These are phyloP conservation scores for Sungouiella thailandica DNA, from an alignment of 805 yeast species.

Conservation along the genomic window DNA sequence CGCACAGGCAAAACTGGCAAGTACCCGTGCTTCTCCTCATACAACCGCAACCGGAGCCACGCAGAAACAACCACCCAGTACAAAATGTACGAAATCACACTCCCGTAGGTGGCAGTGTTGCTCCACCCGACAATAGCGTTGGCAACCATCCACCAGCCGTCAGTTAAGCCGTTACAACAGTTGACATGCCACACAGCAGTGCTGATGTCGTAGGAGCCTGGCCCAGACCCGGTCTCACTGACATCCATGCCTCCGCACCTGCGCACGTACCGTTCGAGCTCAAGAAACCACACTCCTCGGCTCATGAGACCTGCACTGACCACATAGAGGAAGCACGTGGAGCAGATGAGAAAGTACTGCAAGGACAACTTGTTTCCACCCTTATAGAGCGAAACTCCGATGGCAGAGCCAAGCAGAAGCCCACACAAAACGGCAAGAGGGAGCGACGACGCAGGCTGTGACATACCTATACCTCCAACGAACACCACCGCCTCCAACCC, in stretches of 20 bases:
- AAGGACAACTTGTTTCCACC: conserved; percentile 40
- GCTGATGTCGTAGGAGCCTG: conserved; percentile 40
- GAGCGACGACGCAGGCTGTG: conserved; percentile 12
- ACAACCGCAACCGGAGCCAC: conserved; percentile 26
- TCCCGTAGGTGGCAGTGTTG: conserved; percentile 42
- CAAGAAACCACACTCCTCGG: conserved; percentile 42
- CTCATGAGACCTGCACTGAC: conserved; percentile 43
- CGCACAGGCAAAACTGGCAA: conserved; percentile 49
- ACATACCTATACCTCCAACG: conserved; percentile 23
- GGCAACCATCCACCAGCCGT: conserved; percentile 45
- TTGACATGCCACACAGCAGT: conserved; percentile 43
- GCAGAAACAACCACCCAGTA: conserved; percentile 34
- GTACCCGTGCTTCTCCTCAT: conserved; percentile 35
- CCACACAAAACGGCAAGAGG: conserved; percentile 26
- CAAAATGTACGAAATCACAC: conserved; percentile 31
- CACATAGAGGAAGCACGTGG: conserved; percentile 38
- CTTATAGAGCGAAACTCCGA: conserved; percentile 33
- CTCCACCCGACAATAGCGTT: conserved; percentile 45
- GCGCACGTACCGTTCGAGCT: conserved; percentile 34
- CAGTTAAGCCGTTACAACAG: conserved; percentile 41
- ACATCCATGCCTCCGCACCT: conserved; percentile 39
- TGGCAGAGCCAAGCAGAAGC: conserved; percentile 24
- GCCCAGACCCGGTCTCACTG: conserved; percentile 42
- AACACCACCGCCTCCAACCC: conserved; percentile 69
- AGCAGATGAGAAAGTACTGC: conserved; percentile 35